Conservation (phyloP, 139 green algal species). For the Ettlia oleoabundans region DNA sequence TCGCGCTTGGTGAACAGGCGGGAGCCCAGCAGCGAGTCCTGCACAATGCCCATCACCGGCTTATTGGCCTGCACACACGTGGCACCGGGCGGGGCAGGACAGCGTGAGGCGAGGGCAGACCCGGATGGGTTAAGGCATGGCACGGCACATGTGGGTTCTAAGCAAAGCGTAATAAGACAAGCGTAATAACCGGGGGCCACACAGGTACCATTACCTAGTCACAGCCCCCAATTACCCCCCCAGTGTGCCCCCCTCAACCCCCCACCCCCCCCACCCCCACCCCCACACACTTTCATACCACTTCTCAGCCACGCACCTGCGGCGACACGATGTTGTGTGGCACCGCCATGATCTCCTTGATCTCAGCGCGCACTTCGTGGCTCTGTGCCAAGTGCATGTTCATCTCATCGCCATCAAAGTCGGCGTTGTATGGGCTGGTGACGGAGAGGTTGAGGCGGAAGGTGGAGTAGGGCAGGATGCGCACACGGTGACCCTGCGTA, state of each 20-base stretch:
- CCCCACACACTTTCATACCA: too few species aligned
- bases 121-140: too few species aligned
- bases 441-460: constrained; percentile 96
- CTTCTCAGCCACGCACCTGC: constrained; percentile 61
- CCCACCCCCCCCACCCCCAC: not conserved
- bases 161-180: too few species aligned
- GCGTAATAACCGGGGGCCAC: too few species aligned
- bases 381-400: constrained; percentile 99
- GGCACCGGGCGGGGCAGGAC: not conserved
- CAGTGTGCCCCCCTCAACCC: not conserved
- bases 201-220: too few species aligned
- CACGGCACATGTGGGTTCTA: too few species aligned
- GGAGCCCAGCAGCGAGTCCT: constrained; percentile 95
- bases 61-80: constrained; percentile 84
- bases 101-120: not conserved
- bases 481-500: constrained; percentile 82
- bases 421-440: constrained; percentile 99
- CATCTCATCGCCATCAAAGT: constrained; percentile 99
- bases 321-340: constrained; percentile 97
- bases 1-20: constrained; percentile 97
- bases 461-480: constrained; percentile 94
- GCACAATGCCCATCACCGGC: constrained; percentile 99
- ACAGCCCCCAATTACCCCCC: too few species aligned
- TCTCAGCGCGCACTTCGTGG: constrained; percentile 93
- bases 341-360: constrained; percentile 98